Evolutionary conservation across 2,329 filamentous ascomycete genomes (phyloP).

Genomic region (Grosmannia serpens): DNA sequence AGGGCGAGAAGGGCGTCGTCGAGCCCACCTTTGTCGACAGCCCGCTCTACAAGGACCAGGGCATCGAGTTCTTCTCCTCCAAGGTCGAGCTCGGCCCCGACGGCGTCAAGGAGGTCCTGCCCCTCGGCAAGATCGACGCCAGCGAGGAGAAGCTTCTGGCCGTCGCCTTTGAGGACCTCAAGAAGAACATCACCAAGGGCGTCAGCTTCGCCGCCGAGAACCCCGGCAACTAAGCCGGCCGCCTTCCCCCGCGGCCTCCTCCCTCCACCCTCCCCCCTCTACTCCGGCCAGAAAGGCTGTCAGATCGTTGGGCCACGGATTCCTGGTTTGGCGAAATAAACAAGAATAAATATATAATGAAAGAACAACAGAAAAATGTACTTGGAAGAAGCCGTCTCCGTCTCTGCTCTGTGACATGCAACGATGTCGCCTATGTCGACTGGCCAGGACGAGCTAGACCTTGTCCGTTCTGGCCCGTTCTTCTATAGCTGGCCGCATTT

Average conservation of each 20-base stretch:
- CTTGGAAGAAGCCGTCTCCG: no score
- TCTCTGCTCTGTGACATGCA: no score
- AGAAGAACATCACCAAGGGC: conserved; percentile 95
- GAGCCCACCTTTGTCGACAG: conserved; percentile 97
- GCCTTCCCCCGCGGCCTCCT: no score
- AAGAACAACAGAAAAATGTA: not conserved
- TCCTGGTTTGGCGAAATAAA: not conserved
- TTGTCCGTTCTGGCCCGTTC: no score
- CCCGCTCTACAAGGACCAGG: conserved; percentile 96
- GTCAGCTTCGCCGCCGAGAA: conserved; percentile 47
- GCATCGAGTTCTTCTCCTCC: conserved; percentile 93
- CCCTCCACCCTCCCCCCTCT: no score
- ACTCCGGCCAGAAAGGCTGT: not conserved
- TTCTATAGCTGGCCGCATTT: no score
- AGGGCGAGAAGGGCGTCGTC: conserved; percentile 88
- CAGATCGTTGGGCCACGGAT: not conserved
- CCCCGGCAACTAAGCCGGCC: conserved; percentile 43
- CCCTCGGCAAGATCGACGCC: conserved; percentile 72
- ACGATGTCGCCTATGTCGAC: no score
- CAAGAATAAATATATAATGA: not conserved
- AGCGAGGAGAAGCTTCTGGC: conserved; percentile 85
- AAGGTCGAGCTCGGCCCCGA: conserved; percentile 92
- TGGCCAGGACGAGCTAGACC: no score
- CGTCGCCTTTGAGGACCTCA: conserved; percentile 70
- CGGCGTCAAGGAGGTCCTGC: conserved; percentile 88